Conservation (phyloP, 108 stramenopile genomes). For the Skeletonema menzelii region DNA sequence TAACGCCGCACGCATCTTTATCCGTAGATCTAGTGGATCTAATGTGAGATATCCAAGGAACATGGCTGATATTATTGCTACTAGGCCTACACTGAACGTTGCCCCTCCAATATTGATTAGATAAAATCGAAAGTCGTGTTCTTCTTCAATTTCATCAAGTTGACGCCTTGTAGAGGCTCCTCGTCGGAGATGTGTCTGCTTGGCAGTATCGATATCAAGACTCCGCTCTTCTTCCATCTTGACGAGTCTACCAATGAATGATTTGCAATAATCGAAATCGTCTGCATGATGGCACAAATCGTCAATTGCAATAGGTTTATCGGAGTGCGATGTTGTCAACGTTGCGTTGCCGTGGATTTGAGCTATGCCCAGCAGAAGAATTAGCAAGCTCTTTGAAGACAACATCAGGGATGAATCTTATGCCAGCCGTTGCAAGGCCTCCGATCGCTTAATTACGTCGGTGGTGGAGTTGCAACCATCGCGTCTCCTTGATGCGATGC, state of each 20-base stretch:
- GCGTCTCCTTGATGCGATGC: too few species aligned
- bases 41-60: slow-evolving; percentile 83
- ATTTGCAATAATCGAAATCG: not conserved
- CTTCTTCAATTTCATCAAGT: not conserved
- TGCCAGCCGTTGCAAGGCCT: too few species aligned
- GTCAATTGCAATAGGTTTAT: not conserved
- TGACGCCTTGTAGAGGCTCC: not conserved
- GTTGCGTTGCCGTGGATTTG: not conserved
- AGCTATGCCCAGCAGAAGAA: not conserved
- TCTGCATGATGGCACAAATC: not conserved
- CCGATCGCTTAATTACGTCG: too few species aligned
- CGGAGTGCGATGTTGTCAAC: not conserved
- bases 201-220: not conserved
- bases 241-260: not conserved
- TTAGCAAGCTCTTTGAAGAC: not conserved
- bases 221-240: not conserved
- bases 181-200: not conserved
- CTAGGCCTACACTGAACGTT: slow-evolving; percentile 50
- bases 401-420: not conserved
- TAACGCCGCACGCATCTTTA: slow-evolving; percentile 51
- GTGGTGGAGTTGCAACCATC: too few species aligned
- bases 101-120: slow-evolving; percentile 33
- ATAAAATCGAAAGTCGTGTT: slow-evolving; percentile 8
- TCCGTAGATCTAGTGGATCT: slow-evolving; percentile 72
- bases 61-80: slow-evolving; percentile 75